Conservation (phyloP, 148 eudicot genomes). For the Bassia scoparia region DNA sequence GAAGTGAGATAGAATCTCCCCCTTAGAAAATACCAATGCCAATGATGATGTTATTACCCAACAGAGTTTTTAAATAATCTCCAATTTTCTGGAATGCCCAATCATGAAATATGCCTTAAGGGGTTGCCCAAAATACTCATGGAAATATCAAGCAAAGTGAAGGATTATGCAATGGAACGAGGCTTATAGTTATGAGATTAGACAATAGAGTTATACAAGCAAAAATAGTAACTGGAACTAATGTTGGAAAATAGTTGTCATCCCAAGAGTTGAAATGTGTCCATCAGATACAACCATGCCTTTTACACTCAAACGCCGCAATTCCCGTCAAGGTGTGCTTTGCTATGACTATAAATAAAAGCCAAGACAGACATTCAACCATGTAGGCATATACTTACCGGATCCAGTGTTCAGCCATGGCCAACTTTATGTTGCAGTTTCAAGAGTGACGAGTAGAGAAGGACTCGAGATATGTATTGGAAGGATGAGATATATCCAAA, state of each 20-base stretch:
- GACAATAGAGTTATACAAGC: neutral
- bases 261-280: neutral
- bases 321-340: neutral
- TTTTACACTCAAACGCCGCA: neutral
- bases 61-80: too few relatives aligned
- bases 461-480: neutral
- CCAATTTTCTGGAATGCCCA: too few relatives aligned
- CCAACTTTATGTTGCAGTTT: neutral
- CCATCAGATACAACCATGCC: neutral
- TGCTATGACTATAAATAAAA: neutral
- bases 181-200: neutral
- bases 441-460: neutral
- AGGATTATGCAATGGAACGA: conserved; percentile 8
- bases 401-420: neutral
- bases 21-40: neutral
- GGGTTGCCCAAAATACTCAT: too few relatives aligned
- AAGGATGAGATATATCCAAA: neutral
- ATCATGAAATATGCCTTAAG: too few relatives aligned
- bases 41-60: neutral
- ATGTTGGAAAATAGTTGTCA: neutral
- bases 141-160: neutral
- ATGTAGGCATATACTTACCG: neutral
- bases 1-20: conserved; percentile 10
- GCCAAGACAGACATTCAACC: neutral
- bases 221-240: neutral